phyloP scores from a whole-genome alignment of 495 filamentous ascomycete genomes.

The Hypoxylon cercidicola region DNA sequence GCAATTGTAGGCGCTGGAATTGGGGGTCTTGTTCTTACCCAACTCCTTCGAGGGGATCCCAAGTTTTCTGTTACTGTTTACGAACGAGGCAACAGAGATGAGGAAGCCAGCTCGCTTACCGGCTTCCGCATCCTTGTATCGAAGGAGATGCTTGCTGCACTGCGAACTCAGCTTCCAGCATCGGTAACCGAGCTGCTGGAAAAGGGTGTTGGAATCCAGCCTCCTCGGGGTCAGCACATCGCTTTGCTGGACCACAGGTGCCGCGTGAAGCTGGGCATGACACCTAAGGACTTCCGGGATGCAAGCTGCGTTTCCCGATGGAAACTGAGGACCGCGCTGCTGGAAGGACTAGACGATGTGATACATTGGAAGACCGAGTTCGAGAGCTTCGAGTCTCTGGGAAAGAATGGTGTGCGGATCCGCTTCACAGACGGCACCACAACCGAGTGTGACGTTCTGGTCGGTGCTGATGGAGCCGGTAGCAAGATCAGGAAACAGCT shows the following conservation, averaged over 20 bases:
- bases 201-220: conserved; percentile 27
- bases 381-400: conserved; percentile 39
- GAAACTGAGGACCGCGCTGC: conserved; percentile 30
- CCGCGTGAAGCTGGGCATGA: background rate
- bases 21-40: conserved; percentile 32
- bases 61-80: conserved; percentile 37
- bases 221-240: conserved; percentile 26
- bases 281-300: conserved; percentile 19
- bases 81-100: conserved; percentile 10
- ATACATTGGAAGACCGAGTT: conserved; percentile 52
- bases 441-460: conserved; percentile 51
- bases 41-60: conserved; percentile 28
- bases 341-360: conserved; percentile 37
- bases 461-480: conserved; percentile 58
- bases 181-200: conserved; percentile 19
- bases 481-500: conserved; percentile 54
- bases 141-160: conserved; percentile 20
- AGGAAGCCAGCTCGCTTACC: conserved; percentile 13
- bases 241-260: conserved; percentile 26
- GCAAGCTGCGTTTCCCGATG: conserved; percentile 32
- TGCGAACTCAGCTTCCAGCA: conserved; percentile 26
- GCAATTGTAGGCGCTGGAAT: conserved; percentile 34
- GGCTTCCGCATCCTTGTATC: conserved; percentile 40
- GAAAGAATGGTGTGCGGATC: conserved; percentile 40
- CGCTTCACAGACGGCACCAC: conserved; percentile 51